Evolutionary conservation across 176 grass and related monocot species (phyloP).

Genomic region (Eragrostis curvula): DNA sequence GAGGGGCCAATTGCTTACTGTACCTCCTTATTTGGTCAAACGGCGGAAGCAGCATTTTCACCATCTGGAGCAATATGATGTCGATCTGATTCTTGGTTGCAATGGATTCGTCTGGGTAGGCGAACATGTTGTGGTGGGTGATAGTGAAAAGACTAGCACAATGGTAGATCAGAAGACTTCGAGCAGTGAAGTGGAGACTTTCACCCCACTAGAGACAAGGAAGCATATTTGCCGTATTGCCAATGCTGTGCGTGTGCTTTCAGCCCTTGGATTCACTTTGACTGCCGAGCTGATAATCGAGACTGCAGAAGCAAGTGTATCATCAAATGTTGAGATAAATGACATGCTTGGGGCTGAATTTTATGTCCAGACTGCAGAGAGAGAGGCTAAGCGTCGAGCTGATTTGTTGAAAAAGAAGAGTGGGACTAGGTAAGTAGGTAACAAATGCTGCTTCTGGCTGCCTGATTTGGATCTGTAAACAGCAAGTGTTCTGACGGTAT

Average conservation of each 20-base stretch:
- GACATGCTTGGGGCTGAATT: constrained; percentile 89
- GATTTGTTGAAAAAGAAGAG: constrained; percentile 58
- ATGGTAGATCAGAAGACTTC: constrained; percentile 41
- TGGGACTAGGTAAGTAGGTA: constrained; percentile 35
- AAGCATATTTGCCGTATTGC: constrained; percentile 80
- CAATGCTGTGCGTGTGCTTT: constrained; percentile 74
- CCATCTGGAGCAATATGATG: constrained; percentile 71
- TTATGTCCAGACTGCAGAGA: constrained; percentile 75
- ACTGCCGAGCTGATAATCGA: constrained; percentile 66
- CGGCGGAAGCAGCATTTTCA: constrained; percentile 91
- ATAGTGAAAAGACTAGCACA: constrained; percentile 51
- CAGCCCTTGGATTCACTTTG: constrained; percentile 78
- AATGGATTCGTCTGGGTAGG: constrained; percentile 94
- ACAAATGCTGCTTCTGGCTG: not conserved
- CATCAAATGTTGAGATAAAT: constrained; percentile 61
- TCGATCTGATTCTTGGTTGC: constrained; percentile 88
- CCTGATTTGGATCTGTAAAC: constrained; percentile 1
- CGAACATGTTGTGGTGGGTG: constrained; percentile 64
- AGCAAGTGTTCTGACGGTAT: not conserved
- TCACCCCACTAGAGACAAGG: constrained; percentile 64
- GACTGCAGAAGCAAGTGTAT: constrained; percentile 60
- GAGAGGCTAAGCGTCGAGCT: constrained; percentile 60
- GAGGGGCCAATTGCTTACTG: constrained; percentile 78
- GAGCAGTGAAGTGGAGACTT: constrained; percentile 33
- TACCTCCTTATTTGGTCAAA: constrained; percentile 84